Percentiles rank a stretch among this genome's conserved stretches.
Conservation (phyloP, 345 rosid genomes). For the Leavenworthia alabamica region DNA sequence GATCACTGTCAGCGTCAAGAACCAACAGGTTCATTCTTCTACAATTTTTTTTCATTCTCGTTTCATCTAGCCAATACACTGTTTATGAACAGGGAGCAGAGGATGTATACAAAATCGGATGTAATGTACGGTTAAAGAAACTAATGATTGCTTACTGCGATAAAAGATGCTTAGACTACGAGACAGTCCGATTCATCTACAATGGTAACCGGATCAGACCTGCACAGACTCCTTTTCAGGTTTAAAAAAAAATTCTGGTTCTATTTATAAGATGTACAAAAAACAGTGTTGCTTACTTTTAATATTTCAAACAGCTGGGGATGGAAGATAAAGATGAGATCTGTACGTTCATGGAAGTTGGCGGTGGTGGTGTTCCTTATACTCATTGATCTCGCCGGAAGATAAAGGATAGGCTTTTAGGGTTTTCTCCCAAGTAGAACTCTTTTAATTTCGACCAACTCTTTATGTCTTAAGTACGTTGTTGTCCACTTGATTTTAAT, state of each 20-base stretch:
- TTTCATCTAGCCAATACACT: not conserved
- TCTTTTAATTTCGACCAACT: not conserved
- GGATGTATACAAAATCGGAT: slow-evolving; percentile 39
- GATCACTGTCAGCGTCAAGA: slow-evolving; percentile 17
- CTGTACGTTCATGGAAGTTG: not conserved
- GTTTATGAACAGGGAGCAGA: slow-evolving; percentile 38
- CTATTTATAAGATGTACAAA: not conserved
- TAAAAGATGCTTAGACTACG: slow-evolving; percentile 33
- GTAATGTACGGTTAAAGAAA: slow-evolving; percentile 36
- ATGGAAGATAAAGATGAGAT: slow-evolving; percentile 22
- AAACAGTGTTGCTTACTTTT: not conserved
- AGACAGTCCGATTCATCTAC: slow-evolving; percentile 38
- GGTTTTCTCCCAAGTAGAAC: not conserved
- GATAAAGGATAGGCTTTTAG: not conserved
- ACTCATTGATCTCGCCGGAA: slow-evolving; percentile 4
- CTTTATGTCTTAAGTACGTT: not conserved
- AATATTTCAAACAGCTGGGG: not conserved
- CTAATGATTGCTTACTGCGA: slow-evolving; percentile 45
- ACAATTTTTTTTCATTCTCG: not conserved
- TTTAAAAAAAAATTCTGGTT: not conserved
- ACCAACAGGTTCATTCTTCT: slow-evolving; percentile 17
- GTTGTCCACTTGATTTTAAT: not conserved
- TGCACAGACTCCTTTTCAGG: slow-evolving; percentile 52
- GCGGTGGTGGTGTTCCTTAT: slow-evolving; percentile 22
- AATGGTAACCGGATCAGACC: slow-evolving; percentile 33